phyloP scores from a whole-genome alignment of 1,284 basidiomycete species.

The Anthracocystis walkeri region DNA sequence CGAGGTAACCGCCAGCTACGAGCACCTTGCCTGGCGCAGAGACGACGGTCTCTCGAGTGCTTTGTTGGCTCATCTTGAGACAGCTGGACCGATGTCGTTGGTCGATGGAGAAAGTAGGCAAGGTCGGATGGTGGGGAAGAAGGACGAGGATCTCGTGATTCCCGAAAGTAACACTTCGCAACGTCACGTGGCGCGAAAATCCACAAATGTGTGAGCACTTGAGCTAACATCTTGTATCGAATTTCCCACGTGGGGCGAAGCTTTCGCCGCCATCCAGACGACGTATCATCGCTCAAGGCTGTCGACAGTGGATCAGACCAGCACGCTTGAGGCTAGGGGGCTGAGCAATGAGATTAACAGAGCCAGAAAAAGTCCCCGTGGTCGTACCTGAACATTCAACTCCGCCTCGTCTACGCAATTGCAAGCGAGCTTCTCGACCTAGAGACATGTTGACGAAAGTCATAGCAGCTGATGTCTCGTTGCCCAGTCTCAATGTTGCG shows the following conservation, averaged over 20 bases:
- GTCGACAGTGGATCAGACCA: neutral
- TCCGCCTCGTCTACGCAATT: slow-evolving; percentile 12
- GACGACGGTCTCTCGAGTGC: slow-evolving; percentile 72
- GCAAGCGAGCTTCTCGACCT: slow-evolving; percentile 4
- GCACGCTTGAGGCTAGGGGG: neutral
- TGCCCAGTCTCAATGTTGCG: neutral
- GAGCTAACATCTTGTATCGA: neutral
- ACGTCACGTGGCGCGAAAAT: slow-evolving; percentile 20
- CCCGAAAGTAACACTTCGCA: slow-evolving; percentile 30
- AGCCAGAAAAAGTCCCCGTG: neutral
- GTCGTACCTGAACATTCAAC: slow-evolving; percentile 12
- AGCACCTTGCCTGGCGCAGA: slow-evolving; percentile 96
- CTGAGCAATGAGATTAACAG: neutral
- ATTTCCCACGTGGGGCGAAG: neutral
- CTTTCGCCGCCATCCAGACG: neutral
- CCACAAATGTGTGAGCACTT: neutral
- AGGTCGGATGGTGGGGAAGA: slow-evolving; percentile 2
- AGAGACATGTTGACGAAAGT: neutral
- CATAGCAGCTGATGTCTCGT: neutral
- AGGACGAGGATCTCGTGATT: slow-evolving; percentile 5
- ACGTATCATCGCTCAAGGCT: neutral
- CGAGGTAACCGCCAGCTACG: slow-evolving; percentile 72
- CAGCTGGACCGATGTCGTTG: neutral
- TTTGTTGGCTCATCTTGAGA: slow-evolving; percentile 14
- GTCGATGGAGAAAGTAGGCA: neutral